Conservation (phyloP, 1,284 basidiomycete species). For the Sphaerobolus stellatus region DNA sequence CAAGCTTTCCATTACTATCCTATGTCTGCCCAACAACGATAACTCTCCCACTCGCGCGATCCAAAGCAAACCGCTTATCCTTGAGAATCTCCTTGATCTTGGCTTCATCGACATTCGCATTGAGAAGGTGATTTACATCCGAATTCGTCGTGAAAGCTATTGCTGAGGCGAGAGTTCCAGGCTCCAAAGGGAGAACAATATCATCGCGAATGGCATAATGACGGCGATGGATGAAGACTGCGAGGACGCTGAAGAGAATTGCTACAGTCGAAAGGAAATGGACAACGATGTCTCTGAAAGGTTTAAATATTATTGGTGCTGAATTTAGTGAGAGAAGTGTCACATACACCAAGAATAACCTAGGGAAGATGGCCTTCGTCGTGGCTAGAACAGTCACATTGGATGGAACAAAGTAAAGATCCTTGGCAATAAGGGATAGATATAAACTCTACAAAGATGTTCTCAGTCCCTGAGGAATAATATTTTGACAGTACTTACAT, state of each 20-base stretch:
- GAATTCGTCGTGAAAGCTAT: constrained; percentile 53
- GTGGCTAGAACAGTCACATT: constrained; percentile 36
- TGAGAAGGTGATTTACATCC: constrained; percentile 43
- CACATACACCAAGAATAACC: constrained; percentile 48
- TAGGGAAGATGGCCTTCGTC: constrained; percentile 42
- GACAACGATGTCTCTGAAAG: too few species aligned
- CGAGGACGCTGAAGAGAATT: constrained; percentile 40
- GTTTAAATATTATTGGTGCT: too few species aligned
- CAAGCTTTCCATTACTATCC: too few species aligned
- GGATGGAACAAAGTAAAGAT: constrained; percentile 47
- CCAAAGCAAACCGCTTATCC: constrained; percentile 48
- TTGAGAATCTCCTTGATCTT: constrained; percentile 41
- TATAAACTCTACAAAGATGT: constrained; percentile 44
- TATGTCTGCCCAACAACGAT: too few species aligned
- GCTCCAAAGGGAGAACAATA: constrained; percentile 44
- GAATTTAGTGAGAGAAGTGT: neutral
- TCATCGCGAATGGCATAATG: constrained; percentile 44
- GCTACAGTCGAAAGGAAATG: constrained; percentile 38
- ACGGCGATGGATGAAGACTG: constrained; percentile 47
- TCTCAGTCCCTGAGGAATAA: constrained; percentile 1
- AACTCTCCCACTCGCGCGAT: too few species aligned
- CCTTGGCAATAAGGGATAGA: constrained; percentile 47
- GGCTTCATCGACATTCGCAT: constrained; percentile 35
- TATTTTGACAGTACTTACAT: constrained; percentile 38
- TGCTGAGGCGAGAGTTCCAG: constrained; percentile 55